Evolutionary conservation across 106 monocot genomes (phyloP), one percentile per base, ranked within the genome.

Genomic region (Triglochin maritima): DNA sequence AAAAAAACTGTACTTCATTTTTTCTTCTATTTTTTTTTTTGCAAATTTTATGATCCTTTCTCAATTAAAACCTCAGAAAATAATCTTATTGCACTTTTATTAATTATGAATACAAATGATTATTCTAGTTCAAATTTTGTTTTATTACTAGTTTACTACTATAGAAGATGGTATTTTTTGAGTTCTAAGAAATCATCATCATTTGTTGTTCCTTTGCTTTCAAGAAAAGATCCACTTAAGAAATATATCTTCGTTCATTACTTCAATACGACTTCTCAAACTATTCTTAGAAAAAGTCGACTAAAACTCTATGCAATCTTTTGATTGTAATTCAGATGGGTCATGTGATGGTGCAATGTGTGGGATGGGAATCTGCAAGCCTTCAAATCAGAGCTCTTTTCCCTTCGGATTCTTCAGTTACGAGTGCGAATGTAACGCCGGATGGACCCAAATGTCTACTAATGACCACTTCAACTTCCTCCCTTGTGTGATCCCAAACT

Each of bases 401-500:
- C 9, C 52, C 16, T 13, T 67, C 10, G 29, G 29, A 29, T 4
- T 67, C 13, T 6, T 10, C 4, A 42, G 52, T 41, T 53, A 52
- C 52, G 11, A 8, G 5, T 67, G 66, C 43, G 7, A 53, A 50
- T 67, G 66, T 13, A 43, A 54, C 9, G 46, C 66, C 12, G 51
- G 66, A 6, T 67, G 66, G 66, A 67, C 51, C 41, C 17, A 54
- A 47, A 29, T 67, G 0, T 17, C 16, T 42, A 9, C 7, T n/a
- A 8, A 67, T 47, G 64, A 64, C 48, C 9, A 45, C 66, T 46
- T 67, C 51, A 3, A 51, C 11, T 67, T 67, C 66, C 66, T 67
- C 49, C 66, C 66, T 4, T 67, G 66, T n/a, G 66, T 67, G 51
- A 67, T 67, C 53, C 66, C 66, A 9, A 54, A 67, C 66, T 67